Conservation (phyloP, 2,329 filamentous ascomycete genomes). For the Aspergillus pseudotamarii region DNA sequence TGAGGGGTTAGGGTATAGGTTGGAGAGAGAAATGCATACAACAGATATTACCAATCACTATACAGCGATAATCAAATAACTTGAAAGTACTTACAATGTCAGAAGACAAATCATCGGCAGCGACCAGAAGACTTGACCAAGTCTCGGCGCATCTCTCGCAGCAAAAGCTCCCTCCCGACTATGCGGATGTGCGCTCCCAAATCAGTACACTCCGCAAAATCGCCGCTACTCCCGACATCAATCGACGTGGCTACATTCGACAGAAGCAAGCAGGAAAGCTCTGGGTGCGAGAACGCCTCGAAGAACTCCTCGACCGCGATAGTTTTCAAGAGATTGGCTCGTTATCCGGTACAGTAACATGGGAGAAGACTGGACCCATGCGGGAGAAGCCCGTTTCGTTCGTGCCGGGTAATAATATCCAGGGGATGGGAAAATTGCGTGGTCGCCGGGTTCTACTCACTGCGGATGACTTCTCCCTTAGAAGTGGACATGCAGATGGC, state of each 20-base stretch:
- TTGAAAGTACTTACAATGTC: conserved; percentile 11
- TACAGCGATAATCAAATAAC: background rate
- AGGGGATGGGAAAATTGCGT: conserved; percentile 58
- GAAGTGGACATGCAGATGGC: conserved; percentile 67
- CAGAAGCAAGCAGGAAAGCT: conserved; percentile 67
- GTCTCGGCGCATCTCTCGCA: conserved; percentile 48
- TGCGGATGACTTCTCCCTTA: conserved; percentile 65
- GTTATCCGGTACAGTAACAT: conserved; percentile 61
- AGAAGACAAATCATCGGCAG: conserved; percentile 29
- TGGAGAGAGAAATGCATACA: conserved; percentile 8
- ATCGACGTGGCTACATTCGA: conserved; percentile 60
- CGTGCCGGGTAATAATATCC: conserved; percentile 64
- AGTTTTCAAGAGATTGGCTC: conserved; percentile 64
- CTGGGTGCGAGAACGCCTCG: conserved; percentile 65
- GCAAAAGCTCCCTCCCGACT: conserved; percentile 56
- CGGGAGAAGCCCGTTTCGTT: conserved; percentile 52
- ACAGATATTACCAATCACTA: background rate
- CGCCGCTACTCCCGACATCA: conserved; percentile 58
- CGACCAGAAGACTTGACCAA: conserved; percentile 51
- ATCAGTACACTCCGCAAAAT: conserved; percentile 55
- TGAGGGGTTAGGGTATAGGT: conserved; percentile 1
- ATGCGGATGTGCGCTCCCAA: conserved; percentile 63
- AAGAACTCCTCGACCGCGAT: conserved; percentile 58
- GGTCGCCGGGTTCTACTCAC: conserved; percentile 62
- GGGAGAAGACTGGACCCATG: conserved; percentile 50